These are phyloP conservation scores for Beta macrorhiza DNA, from an alignment of 179 eudicot genomes.

Conservation along the genomic window DNA sequence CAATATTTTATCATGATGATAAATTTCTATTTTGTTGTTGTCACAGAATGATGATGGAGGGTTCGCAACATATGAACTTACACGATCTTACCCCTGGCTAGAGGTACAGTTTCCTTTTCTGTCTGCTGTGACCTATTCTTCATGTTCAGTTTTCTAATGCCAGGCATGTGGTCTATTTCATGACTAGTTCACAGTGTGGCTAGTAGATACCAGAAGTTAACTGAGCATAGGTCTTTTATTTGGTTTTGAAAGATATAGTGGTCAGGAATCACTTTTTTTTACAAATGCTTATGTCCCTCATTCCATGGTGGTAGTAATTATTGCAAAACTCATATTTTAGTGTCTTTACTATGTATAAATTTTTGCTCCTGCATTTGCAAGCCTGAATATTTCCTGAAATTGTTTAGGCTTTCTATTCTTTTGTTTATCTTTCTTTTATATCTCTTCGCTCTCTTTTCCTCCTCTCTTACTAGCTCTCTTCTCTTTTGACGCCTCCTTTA, in stretches of 20 bases:
- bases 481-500: background rate
- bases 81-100: constrained; percentile 80
- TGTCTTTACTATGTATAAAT: background rate
- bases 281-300: background rate
- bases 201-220: background rate
- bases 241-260: background rate
- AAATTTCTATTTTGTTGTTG: constrained; percentile 10
- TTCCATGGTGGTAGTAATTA: background rate
- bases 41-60: constrained; percentile 69
- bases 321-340: background rate
- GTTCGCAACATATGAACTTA: constrained; percentile 83
- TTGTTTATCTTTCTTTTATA: background rate
- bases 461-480: background rate
- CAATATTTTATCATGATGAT: constrained; percentile 2
- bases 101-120: constrained; percentile 43
- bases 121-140: background rate
- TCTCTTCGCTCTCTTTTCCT: background rate
- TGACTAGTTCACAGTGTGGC: background rate
- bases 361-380: background rate
- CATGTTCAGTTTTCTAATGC: background rate
- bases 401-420: background rate
- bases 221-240: background rate
- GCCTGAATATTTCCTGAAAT: background rate
- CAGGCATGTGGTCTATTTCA: constrained; percentile 9
- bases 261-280: background rate